Percentiles rank a stretch among this genome's conserved stretches.
Conservation (phyloP, 495 filamentous ascomycete genomes). For the Mycothermus thermophilus region DNA sequence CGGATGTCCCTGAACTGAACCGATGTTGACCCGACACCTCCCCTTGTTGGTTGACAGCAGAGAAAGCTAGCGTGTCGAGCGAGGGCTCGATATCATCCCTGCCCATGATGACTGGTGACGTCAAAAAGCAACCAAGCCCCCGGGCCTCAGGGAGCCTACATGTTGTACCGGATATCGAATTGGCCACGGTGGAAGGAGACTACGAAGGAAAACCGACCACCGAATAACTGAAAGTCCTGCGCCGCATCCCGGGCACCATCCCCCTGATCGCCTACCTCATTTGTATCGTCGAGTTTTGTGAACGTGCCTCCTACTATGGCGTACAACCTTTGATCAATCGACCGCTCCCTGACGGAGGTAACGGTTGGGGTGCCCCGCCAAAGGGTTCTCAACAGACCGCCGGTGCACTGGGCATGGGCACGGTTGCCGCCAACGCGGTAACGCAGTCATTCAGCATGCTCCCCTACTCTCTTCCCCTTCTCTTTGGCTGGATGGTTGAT, state of each 20-base stretch:
- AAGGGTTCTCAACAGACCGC: slow-evolving; percentile 38
- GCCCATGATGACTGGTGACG: slow-evolving; percentile 1
- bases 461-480: slow-evolving; percentile 43
- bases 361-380: slow-evolving; percentile 48
- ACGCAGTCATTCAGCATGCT: slow-evolving; percentile 47
- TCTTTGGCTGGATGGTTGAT: slow-evolving; percentile 46
- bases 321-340: slow-evolving; percentile 42
- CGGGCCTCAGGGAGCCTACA: slow-evolving; percentile 3
- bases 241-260: slow-evolving; percentile 40
- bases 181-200: slow-evolving; percentile 22
- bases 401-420: slow-evolving; percentile 47
- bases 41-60: too few relatives aligned
- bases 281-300: slow-evolving; percentile 47
- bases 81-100: background rate
- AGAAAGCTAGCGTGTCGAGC: slow-evolving; percentile 2
- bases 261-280: slow-evolving; percentile 41
- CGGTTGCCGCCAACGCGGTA: slow-evolving; percentile 45
- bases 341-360: slow-evolving; percentile 41
- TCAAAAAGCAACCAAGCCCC: slow-evolving; percentile 11
- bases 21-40: too few relatives aligned
- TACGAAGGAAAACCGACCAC: slow-evolving; percentile 42
- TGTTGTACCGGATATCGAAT: slow-evolving; percentile 15
- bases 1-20: too few relatives aligned
- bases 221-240: slow-evolving; percentile 40
- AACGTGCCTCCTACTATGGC: slow-evolving; percentile 47